Base-by-base conservation (phyloP, 352 stramenopile genomes). In the Pythium biforme region DNA sequence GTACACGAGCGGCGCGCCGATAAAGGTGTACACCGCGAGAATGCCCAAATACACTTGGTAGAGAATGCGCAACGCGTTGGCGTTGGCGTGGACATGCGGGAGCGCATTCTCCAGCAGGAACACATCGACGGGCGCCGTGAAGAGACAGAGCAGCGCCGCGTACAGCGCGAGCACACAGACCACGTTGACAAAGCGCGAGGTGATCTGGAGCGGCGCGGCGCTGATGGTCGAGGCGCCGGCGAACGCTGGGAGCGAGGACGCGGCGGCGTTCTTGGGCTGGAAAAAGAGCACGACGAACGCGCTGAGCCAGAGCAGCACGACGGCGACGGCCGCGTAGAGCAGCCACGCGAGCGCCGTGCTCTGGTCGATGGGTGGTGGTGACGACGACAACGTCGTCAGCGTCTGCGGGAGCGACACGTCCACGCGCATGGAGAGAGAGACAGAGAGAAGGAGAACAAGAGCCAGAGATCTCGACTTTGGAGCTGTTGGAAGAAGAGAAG, bases 51-150 rank as follows among this genome's bases (percentile, higher is more conserved):
- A 91, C 2, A 92, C 72, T 41, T 79, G 73, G 68, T 95, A 95
- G 50, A 95, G 63, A 7, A 81, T 53, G 33, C 74, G 73, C 3
- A 95, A 69, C 46, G 74, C 79, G 14, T 71, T 52, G 10, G 72
- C 76, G 51, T 84, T 92, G 19, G 72, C 54, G 55, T 83, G 77
- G 23, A 89, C 65, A 41, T 90, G 69, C 0, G 82, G 79, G 8
- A 91, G 72, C 15, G 72, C 64, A 50, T 92, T 90, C 45, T 92
- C 81, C 33, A 92, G 69, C 39, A 95, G 40, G 50, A 81, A 95
- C 7, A 95, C 82, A 49, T 95, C 86, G 41, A 93, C 75, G 9
- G 86, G 86, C 17, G 84, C 79, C 0, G 81, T 92, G 60, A 93
- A 91, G 12, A 95, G 69, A 37, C 82, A 92, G 26, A 93, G 59